A percentile compares a stretch with the other conserved stretches of the same genome.
These are phyloP conservation scores for Saksenaea vasiformis DNA, from an alignment of 371 early-diverging fungal genomes.

Conservation along the genomic window DNA sequence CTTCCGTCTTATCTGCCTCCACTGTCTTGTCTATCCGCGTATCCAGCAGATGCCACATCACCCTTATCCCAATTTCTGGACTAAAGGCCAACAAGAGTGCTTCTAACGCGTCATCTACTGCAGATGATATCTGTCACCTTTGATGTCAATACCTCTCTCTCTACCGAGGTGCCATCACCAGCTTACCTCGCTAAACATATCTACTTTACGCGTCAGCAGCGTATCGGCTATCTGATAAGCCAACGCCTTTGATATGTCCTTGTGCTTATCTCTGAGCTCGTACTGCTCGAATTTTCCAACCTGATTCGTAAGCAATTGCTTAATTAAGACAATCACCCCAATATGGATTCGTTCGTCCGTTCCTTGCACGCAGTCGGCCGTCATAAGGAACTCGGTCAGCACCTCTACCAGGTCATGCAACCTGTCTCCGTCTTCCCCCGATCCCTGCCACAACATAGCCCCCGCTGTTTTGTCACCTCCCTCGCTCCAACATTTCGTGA, in stretches of 20 bases:
- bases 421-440: neutral
- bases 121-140: neutral
- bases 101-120: neutral
- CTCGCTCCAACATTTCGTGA: neutral
- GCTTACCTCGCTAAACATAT: neutral
- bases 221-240: constrained; percentile 6
- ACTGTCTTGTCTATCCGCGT: neutral
- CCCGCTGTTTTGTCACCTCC: neutral
- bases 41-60: neutral
- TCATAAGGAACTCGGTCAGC: neutral
- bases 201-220: neutral
- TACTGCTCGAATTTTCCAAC: constrained; percentile 7
- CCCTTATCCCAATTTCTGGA: neutral
- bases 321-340: constrained; percentile 6
- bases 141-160: neutral
- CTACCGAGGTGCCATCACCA: too few relatives aligned
- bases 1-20: neutral
- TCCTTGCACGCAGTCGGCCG: neutral
- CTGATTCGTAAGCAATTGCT: constrained; percentile 10
- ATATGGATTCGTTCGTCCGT: neutral
- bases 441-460: neutral
- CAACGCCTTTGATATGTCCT: neutral
- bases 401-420: neutral
- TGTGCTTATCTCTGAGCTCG: neutral
- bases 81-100: neutral